These are phyloP conservation scores for Kluyveromyces wickerhamii DNA, from an alignment of 805 yeast species.

Conservation along the genomic window DNA sequence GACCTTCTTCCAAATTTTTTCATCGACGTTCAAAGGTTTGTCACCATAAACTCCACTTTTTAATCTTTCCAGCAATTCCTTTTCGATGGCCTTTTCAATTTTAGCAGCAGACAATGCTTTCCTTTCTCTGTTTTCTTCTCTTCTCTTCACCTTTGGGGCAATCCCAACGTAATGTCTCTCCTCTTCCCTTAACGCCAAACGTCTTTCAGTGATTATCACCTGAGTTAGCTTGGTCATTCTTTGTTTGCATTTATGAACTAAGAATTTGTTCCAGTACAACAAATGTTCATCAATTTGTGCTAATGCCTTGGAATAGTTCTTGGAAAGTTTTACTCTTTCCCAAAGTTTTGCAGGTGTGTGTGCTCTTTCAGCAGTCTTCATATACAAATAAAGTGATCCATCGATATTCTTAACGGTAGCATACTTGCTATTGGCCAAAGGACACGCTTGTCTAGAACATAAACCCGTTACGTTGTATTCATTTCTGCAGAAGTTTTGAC, in stretches of 20 bases:
- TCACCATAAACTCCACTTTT: conserved; percentile 99
- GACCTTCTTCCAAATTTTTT: conserved; percentile 90
- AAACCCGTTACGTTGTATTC: conserved; percentile 94
- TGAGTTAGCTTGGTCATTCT: conserved; percentile 91
- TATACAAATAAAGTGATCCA: conserved; percentile 76
- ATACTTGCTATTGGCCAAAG: conserved; percentile 87
- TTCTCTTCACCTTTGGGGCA: conserved; percentile 88
- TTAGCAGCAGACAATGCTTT: conserved; percentile 95
- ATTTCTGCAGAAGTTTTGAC: conserved; percentile 88
- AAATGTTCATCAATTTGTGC: conserved; percentile 82
- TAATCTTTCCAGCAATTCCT: conserved; percentile 86
- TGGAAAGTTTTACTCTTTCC: conserved; percentile 89
- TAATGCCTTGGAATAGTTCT: conserved; percentile 82
- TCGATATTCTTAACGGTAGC: conserved; percentile 79
- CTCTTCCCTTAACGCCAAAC: conserved; percentile 81
- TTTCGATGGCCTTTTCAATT: conserved; percentile 93
- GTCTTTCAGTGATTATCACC: conserved; percentile 90
- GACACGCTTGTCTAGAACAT: conserved; percentile 90
- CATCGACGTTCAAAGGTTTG: conserved; percentile 94
- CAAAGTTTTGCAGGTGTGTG: conserved; percentile 90
- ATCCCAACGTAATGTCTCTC: conserved; percentile 92
- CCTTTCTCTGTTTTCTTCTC: conserved; percentile 91
- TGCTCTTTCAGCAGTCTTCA: conserved; percentile 97
- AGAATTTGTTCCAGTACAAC: conserved; percentile 86
- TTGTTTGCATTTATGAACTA: conserved; percentile 91